Percentiles rank a stretch among this genome's conserved stretches.
These are phyloP conservation scores for Adansonia madagascariensis DNA, from an alignment of 441 rosid genomes.

Conservation along the genomic window DNA sequence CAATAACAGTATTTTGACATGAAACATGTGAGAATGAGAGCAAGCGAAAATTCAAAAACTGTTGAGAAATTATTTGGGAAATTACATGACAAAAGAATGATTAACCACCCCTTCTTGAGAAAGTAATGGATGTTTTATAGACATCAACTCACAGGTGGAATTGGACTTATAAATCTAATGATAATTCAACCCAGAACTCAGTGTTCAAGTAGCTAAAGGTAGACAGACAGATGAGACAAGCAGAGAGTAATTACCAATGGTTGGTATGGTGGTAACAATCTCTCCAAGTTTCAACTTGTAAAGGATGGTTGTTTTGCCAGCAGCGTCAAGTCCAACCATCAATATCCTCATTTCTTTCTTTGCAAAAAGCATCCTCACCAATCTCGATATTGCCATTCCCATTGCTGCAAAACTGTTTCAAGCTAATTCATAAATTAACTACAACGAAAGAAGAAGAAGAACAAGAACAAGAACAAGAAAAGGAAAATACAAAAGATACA, in stretches of 20 bases:
- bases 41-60: neutral
- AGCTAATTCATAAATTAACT: neutral
- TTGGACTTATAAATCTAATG: neutral
- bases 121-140: neutral
- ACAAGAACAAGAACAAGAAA: no score
- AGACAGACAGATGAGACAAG: neutral
- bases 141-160: neutral
- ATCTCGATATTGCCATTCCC: constrained; percentile 55
- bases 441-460: no score
- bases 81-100: no score
- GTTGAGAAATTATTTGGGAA: neutral
- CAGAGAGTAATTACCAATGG: constrained; percentile 43
- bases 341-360: constrained; percentile 68
- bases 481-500: no score
- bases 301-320: constrained; percentile 52
- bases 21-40: neutral
- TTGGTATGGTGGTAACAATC: constrained; percentile 61
- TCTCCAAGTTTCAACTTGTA: constrained; percentile 66
- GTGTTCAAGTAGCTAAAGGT: neutral
- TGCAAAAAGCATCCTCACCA: constrained; percentile 50
- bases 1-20: no score
- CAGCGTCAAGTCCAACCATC: constrained; percentile 52
- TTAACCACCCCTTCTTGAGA: neutral
- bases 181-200: neutral
- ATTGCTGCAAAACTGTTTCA: constrained; percentile 25